These are phyloP conservation scores for Jatropha podagrica DNA, from an alignment of 441 rosid genomes.

Conservation along the genomic window DNA sequence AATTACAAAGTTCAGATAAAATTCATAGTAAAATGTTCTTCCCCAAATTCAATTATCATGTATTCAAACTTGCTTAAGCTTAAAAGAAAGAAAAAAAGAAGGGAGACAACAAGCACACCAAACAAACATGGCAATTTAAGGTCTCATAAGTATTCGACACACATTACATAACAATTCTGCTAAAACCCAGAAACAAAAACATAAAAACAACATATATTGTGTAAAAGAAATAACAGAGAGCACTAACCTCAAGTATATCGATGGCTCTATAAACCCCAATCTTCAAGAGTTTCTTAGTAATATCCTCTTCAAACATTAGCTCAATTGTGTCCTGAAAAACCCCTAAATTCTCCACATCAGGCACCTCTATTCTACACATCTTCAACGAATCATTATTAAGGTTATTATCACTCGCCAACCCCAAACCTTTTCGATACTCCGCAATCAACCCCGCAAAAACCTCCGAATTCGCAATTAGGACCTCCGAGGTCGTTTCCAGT, in stretches of 20 bases:
- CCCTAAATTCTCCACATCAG: constrained; percentile 75
- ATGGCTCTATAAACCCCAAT: constrained; percentile 69
- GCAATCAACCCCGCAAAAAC: constrained; percentile 55
- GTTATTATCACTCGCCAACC: constrained; percentile 17
- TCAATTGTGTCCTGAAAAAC: constrained; percentile 71
- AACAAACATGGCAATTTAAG: not conserved
- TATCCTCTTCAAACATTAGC: constrained; percentile 75
- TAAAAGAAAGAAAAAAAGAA: too few species aligned
- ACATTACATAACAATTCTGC: not conserved
- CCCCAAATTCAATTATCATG: not conserved
- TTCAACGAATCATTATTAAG: constrained; percentile 25
- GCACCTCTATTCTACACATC: constrained; percentile 71
- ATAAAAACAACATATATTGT: not conserved
- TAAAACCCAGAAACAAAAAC: not conserved
- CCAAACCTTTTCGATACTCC: constrained; percentile 23
- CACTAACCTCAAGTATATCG: constrained; percentile 73
- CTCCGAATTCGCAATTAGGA: constrained; percentile 57
- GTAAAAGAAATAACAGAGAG: not conserved
- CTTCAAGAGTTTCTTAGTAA: constrained; percentile 52
- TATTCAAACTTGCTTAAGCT: not conserved
- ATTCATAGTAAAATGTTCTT: not conserved
- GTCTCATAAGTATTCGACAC: not conserved
- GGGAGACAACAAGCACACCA: too few species aligned
- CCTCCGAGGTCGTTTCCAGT: constrained; percentile 64
- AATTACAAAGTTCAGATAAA: not conserved